Evolutionary conservation across 2,329 filamentous ascomycete species (phyloP).

Genomic region (Bimuria novae-zelandiae): DNA sequence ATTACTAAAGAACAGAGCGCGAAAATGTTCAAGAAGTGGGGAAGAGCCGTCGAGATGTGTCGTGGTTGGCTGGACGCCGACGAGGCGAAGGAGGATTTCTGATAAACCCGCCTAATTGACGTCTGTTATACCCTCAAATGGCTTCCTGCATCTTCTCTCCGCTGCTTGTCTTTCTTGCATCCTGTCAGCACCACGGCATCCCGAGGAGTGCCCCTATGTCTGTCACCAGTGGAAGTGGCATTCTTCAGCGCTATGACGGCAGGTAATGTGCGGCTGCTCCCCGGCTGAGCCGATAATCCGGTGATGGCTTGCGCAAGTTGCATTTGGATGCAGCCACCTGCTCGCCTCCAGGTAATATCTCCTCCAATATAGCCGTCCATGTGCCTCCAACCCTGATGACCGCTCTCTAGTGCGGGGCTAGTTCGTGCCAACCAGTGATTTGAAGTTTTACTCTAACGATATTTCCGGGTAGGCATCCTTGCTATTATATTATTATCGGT

Average conservation of each 20-base stretch:
- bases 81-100: slow-evolving; percentile 41
- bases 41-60: slow-evolving; percentile 78
- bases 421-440: not conserved
- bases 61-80: slow-evolving; percentile 68
- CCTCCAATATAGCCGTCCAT: not conserved
- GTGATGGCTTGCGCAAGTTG: not conserved
- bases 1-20: slow-evolving; percentile 63
- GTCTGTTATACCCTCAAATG: slow-evolving; percentile 30
- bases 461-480: slow-evolving; percentile 6
- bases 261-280: slow-evolving; percentile 3
- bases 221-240: slow-evolving; percentile 10
- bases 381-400: not conserved
- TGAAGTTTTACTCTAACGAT: slow-evolving; percentile 2
- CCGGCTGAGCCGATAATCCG: not conserved
- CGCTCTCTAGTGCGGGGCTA: slow-evolving; percentile 4
- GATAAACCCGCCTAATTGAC: slow-evolving; percentile 29
- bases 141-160: slow-evolving; percentile 20
- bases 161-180: not conserved
- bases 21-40: slow-evolving; percentile 72
- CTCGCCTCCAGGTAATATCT: slow-evolving; percentile 11
- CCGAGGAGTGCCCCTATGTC: not conserved
- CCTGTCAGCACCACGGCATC: not conserved
- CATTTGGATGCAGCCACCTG: not conserved
- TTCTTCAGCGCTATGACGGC: not conserved
- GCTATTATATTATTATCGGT: not conserved